Base-by-base conservation (phyloP, 169 alveolate genomes). In the Plasmodium inui region DNA sequence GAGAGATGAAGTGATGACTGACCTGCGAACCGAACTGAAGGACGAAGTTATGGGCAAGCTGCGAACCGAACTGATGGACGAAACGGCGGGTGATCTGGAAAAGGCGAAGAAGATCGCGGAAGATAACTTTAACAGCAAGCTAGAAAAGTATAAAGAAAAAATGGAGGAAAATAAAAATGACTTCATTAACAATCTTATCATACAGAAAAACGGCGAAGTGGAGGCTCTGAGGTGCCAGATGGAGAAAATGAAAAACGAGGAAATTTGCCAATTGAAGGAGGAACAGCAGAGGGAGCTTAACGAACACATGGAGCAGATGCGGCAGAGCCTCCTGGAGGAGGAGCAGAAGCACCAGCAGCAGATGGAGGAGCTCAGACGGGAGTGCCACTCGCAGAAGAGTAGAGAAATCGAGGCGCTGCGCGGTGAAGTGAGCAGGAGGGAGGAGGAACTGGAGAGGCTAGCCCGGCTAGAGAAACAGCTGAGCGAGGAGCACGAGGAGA, bases 61-160 rank as follows among this genome's bases (percentile, higher is more conserved):
- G 14, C 71, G 37, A 12, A 17, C 5, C 57, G 6, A 34, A 37
- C 8, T 76, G 83, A 44, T 32, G 19, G 28, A 37, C 34, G 41
- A 26, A 19, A 55, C 14, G 50, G 72, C 44, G 34, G 91, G 73
- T 39, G 92, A 91, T 72, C 12, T 91, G 32, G 82, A 37, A 71
- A 50, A 82, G 26, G 73, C 50, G n/a, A 89, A 89, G 82, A 34
- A 34, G 70, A 2, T 28, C n/a, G 92, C 92, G 3, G 86, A 91
- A 67, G 37, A 28, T 37, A 67, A 82, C 74, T 91, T 53, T 74
- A 70, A 91, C 67, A 32, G 53, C 5, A 91, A 71, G 44, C 74
- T 91, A 12, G 95, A 91, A 82, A 81, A 91, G 76, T 91, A 82
- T 72, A 91, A 91, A 91, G 95, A 91, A 46, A 70, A 82, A 53